A percentile compares a stretch with the other conserved stretches of the same genome.
phyloP scores from a whole-genome alignment of 345 rosid species.

The Dipteronia dyeriana region DNA sequence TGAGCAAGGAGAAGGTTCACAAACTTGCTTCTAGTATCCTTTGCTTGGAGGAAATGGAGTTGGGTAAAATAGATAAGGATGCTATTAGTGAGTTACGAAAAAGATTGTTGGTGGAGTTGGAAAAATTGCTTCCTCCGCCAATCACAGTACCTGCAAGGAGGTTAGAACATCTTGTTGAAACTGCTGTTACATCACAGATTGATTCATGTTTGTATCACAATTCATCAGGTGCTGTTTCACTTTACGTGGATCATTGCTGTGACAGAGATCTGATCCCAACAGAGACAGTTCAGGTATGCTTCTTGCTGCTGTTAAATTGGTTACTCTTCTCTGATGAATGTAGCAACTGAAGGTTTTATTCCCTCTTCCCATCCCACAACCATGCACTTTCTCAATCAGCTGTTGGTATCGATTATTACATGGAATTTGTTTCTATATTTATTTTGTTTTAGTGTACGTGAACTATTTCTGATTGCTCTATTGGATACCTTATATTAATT shows the following conservation, averaged over 20 bases:
- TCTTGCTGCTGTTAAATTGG: slow-evolving; percentile 21
- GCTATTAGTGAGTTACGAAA: slow-evolving; percentile 46
- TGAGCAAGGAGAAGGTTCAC: slow-evolving; percentile 57
- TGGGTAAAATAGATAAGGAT: slow-evolving; percentile 36
- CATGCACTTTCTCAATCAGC: not conserved
- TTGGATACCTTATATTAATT: not conserved
- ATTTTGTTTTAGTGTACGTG: not conserved
- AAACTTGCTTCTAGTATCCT: slow-evolving; percentile 59
- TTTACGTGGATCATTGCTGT: slow-evolving; percentile 75
- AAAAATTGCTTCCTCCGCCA: slow-evolving; percentile 62
- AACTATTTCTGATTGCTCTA: not conserved
- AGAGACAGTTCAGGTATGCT: slow-evolving; percentile 71
- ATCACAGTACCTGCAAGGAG: slow-evolving; percentile 59
- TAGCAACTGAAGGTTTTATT: not conserved
- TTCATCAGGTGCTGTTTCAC: slow-evolving; percentile 52
- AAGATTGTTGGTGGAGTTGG: slow-evolving; percentile 55
- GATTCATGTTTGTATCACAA: slow-evolving; percentile 77
- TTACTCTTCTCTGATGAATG: not conserved
- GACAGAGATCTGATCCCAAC: slow-evolving; percentile 79
- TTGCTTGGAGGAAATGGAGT: slow-evolving; percentile 45
- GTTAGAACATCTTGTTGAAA: slow-evolving; percentile 74
- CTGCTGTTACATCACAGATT: slow-evolving; percentile 56
- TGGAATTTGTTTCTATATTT: slow-evolving; percentile 11
- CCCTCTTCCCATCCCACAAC: not conserved
- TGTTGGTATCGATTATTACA: not conserved